Percentiles rank a stretch among this genome's conserved stretches.
Evolutionary conservation across 257 asterid species (phyloP).

Genomic region (Cynanchum wilfordii): DNA sequence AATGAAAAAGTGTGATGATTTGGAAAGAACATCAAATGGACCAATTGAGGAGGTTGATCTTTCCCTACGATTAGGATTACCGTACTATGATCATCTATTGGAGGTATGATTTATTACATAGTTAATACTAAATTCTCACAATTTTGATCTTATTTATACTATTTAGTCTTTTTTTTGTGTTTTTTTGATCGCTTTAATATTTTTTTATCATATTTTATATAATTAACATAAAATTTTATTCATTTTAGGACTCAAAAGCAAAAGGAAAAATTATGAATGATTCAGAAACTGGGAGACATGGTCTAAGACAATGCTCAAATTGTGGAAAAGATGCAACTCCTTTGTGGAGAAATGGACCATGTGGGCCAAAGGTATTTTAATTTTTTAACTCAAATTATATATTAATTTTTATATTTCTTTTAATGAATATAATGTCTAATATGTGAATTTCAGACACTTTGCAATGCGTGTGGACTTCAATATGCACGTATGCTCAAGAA

Average conservation of each 20-base stretch:
- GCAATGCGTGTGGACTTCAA: conserved; percentile 18
- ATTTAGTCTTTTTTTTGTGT: too few relatives aligned
- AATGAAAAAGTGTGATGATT: neutral
- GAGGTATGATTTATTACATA: neutral
- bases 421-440: neutral
- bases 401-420: neutral
- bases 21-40: neutral
- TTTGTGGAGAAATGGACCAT: conserved; percentile 40
- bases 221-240: neutral
- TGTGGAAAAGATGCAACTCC: conserved; percentile 30
- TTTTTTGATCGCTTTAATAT: too few relatives aligned
- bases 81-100: neutral
- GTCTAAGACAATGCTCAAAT: neutral
- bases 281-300: neutral
- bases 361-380: conserved; percentile 21
- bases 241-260: neutral
- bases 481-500: neutral
- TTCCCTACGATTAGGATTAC: neutral
- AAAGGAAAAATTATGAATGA: neutral
- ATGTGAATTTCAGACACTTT: conserved; percentile 12
- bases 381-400: too few relatives aligned
- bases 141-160: too few relatives aligned
- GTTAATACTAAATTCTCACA: neutral
- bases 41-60: neutral
- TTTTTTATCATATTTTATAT: too few relatives aligned